A percentile compares a stretch with the other conserved stretches of the same genome.
These are phyloP conservation scores for Mycena galericulata DNA, from an alignment of 768 basidiomycete genomes.

Conservation along the genomic window DNA sequence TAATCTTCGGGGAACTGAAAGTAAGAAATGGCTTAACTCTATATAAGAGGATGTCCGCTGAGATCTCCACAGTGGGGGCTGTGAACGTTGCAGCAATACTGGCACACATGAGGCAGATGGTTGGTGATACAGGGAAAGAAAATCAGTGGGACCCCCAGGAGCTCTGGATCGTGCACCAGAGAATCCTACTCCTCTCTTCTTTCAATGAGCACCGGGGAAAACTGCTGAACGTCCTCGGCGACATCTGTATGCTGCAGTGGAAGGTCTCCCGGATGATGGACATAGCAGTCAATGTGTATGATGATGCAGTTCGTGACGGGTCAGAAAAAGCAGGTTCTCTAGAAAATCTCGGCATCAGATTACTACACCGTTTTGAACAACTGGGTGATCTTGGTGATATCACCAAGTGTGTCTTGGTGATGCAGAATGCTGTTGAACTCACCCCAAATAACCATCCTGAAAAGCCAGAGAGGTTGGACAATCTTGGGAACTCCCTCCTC, in stretches of 20 bases:
- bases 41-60: neutral
- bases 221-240: neutral
- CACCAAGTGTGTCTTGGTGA: neutral
- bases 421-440: constrained; percentile 33
- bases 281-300: neutral
- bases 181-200: neutral
- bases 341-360: neutral
- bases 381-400: neutral
- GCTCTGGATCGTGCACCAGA: neutral
- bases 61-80: neutral
- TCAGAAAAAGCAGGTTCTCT: neutral
- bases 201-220: neutral
- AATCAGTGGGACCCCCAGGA: neutral
- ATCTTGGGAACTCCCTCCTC: constrained; percentile 33
- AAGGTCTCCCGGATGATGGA: neutral
- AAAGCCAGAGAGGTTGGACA: constrained; percentile 30
- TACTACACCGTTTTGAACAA: neutral
- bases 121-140: neutral
- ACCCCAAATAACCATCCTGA: constrained; percentile 37
- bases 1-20: neutral
- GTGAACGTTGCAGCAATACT: neutral
- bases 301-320: neutral
- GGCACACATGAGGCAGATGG: neutral
- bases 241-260: neutral
- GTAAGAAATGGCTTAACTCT: neutral